A percentile compares a stretch with the other conserved stretches of the same genome.
phyloP scores from a whole-genome alignment of 225 moss, liverwort and hornwort genomes.

The Pseudisothecium myosuroides region DNA sequence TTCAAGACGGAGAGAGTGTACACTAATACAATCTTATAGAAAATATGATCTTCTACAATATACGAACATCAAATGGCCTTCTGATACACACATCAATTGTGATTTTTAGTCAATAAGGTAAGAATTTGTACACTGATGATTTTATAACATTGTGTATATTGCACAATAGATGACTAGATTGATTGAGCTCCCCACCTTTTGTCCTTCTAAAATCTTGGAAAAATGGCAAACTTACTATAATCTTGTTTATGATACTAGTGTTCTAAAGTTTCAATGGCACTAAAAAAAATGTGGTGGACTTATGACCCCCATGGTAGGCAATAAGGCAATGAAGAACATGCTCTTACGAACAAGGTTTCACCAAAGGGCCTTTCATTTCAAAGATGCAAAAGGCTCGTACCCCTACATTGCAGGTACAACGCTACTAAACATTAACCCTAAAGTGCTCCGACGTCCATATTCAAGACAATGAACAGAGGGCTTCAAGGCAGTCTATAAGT shows the following conservation, averaged over 20 bases:
- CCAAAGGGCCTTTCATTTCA: not conserved
- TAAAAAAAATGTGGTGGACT: not conserved
- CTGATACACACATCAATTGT: not conserved
- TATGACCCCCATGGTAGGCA: rapidly evolving
- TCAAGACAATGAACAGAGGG: too few relatives aligned
- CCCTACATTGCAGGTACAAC: not conserved
- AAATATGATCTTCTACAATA: too few relatives aligned
- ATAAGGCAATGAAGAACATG: not conserved
- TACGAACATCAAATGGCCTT: not conserved
- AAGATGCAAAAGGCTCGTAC: not conserved
- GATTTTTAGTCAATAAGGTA: not conserved
- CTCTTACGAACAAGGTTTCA: not conserved
- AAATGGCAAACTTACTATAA: not conserved
- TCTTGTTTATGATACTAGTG: not conserved
- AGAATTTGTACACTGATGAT: not conserved
- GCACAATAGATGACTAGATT: not conserved
- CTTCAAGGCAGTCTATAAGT: too few relatives aligned
- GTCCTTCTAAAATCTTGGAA: not conserved
- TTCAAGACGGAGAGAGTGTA: too few relatives aligned
- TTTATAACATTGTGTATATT: not conserved
- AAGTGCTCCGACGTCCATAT: too few relatives aligned
- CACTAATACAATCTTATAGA: too few relatives aligned
- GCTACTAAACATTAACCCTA: too few relatives aligned
- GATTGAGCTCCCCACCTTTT: not conserved
- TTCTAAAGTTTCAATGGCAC: not conserved